phyloP scores from a whole-genome alignment of 2,329 filamentous ascomycete genomes.

The Stromatinia cepivora region DNA sequence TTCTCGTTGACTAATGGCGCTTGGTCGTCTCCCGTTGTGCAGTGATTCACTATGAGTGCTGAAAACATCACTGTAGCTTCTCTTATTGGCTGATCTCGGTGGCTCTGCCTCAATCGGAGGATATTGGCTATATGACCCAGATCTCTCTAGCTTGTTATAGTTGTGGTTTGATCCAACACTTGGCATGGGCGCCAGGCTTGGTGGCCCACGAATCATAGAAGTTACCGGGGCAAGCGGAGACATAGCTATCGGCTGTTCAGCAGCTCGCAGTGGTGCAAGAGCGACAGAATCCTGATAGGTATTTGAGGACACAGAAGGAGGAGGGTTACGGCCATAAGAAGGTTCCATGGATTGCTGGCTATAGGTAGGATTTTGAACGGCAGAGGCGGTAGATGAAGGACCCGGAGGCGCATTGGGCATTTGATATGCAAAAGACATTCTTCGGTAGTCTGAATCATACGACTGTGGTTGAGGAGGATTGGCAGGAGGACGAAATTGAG shows the following conservation, averaged over 20 bases:
- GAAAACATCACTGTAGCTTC: slow-evolving; percentile 36
- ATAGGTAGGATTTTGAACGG: slow-evolving; percentile 3
- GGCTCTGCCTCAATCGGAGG: slow-evolving; percentile 27
- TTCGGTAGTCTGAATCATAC: slow-evolving; percentile 32
- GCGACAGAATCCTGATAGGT: slow-evolving; percentile 23
- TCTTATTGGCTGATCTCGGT: slow-evolving; percentile 32
- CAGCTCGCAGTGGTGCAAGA: slow-evolving; percentile 28
- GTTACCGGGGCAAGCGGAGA: slow-evolving; percentile 34
- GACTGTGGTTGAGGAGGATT: slow-evolving; percentile 24
- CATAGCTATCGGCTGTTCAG: slow-evolving; percentile 23
- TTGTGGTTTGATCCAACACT: slow-evolving; percentile 15
- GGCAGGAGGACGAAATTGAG: slow-evolving; percentile 24
- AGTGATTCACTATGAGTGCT: slow-evolving; percentile 41
- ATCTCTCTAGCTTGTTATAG: slow-evolving; percentile 30
- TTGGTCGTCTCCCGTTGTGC: slow-evolving; percentile 47
- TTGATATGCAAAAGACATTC: slow-evolving; percentile 25
- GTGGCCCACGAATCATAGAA: slow-evolving; percentile 27
- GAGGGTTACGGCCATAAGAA: slow-evolving; percentile 15
- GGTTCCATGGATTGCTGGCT: slow-evolving; percentile 11
- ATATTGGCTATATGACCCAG: slow-evolving; percentile 31
- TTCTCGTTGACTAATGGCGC: slow-evolving; percentile 33
- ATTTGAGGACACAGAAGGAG: background rate
- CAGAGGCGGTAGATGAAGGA: slow-evolving; percentile 8
- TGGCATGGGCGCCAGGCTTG: slow-evolving; percentile 21
- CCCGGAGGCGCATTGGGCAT: slow-evolving; percentile 4